A percentile compares a stretch with the other conserved stretches of the same genome.
These are phyloP conservation scores for Nitzschia sp. DNA, from an alignment of 108 stramenopile species.

Conservation along the genomic window DNA sequence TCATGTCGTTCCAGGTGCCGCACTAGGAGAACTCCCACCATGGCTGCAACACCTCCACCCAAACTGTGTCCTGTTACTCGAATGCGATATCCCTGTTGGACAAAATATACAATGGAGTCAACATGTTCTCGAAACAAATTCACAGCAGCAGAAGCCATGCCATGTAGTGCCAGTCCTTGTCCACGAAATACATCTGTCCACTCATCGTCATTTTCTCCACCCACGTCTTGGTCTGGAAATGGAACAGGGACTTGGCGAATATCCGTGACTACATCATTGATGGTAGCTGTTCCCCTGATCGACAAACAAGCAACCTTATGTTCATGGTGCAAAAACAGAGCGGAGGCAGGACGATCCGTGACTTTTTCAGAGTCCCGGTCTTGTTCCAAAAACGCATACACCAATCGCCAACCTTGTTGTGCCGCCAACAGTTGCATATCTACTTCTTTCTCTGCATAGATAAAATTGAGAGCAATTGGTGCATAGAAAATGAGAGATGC, in stretches of 20 bases:
- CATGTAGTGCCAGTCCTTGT: conserved; percentile 73
- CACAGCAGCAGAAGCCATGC: conserved; percentile 80
- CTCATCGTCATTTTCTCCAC: conserved; percentile 50
- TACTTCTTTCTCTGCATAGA: conserved; percentile 84
- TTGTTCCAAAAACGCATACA: conserved; percentile 80
- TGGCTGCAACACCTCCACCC: conserved; percentile 87
- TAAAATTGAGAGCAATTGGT: conserved; percentile 87
- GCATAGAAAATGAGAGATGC: conserved; percentile 79
- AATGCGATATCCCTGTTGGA: conserved; percentile 75
- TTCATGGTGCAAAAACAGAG: conserved; percentile 71
- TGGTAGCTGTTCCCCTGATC: conserved; percentile 89
- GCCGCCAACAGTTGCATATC: conserved; percentile 91
- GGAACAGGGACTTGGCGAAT: conserved; percentile 87
- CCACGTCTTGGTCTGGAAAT: conserved; percentile 63
- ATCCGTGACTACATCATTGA: conserved; percentile 95
- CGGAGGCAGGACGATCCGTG: conserved; percentile 69
- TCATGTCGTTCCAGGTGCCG: conserved; percentile 48
- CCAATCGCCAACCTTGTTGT: conserved; percentile 84
- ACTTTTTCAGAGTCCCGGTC: conserved; percentile 32
- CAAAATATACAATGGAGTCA: conserved; percentile 58
- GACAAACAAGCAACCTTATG: conserved; percentile 73
- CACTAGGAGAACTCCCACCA: conserved; percentile 76
- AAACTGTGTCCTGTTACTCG: conserved; percentile 73
- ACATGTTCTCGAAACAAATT: conserved; percentile 79
- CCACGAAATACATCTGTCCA: conserved; percentile 75